phyloP scores from a whole-genome alignment of 2,329 filamentous ascomycete species.

The Hortaea werneckii region DNA sequence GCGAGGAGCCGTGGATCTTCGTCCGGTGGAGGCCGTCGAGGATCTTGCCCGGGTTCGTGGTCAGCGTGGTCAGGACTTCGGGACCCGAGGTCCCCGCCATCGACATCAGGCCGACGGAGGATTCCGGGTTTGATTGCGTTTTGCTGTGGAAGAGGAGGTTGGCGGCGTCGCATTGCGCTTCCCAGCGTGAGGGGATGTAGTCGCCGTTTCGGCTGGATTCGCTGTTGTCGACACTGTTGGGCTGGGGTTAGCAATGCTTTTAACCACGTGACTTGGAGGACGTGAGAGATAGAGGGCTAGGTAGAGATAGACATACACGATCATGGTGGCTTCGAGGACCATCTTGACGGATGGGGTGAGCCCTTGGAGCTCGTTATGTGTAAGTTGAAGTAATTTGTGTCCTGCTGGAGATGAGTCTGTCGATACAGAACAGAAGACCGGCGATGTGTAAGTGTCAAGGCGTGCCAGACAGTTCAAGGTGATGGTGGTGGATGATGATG shows the following conservation, averaged over 20 bases:
- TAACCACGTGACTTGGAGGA: too few relatives aligned
- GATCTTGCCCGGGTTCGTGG: conserved; percentile 91
- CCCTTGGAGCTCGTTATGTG: not conserved
- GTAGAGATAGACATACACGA: conserved; percentile 47
- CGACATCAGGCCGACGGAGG: conserved; percentile 94
- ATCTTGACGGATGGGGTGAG: conserved; percentile 52
- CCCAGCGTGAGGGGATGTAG: conserved; percentile 80
- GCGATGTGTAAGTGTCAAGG: too few relatives aligned
- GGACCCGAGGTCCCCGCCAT: conserved; percentile 83
- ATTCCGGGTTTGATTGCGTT: conserved; percentile 90
- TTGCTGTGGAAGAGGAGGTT: conserved; percentile 94
- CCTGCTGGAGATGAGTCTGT: too few relatives aligned
- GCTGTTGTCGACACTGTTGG: conserved; percentile 79
- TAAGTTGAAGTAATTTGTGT: too few relatives aligned
- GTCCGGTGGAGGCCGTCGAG: conserved; percentile 85
- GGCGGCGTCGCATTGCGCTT: conserved; percentile 90
- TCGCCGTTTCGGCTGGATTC: conserved; percentile 97
- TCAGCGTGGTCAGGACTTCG: conserved; percentile 91
- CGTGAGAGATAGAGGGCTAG: not conserved
- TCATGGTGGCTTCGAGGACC: conserved; percentile 98
- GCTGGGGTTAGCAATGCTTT: too few relatives aligned
- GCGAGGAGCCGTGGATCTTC: conserved; percentile 81
- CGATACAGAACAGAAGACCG: too few relatives aligned
- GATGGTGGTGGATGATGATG: too few relatives aligned
- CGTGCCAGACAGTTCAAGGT: too few relatives aligned